Evolutionary conservation across 1,139 yeast genomes (phyloP), one percentile per base, ranked within the genome.

Genomic region (Nakaseomyces nivariensis): DNA sequence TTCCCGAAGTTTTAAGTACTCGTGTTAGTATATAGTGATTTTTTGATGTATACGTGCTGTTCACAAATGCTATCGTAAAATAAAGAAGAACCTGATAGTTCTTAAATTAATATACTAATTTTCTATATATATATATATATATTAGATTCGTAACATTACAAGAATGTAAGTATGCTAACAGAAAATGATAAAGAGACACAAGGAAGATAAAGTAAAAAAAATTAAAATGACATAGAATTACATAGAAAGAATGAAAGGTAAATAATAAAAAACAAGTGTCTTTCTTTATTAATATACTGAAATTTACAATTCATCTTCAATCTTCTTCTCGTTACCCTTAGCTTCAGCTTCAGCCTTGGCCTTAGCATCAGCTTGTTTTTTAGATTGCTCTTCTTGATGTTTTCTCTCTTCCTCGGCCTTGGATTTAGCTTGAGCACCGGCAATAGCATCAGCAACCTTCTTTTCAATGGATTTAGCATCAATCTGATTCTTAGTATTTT

Each of bases 401-500:
- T 37, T 32, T 37, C 26, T 37, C 24, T 43, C 25, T 3, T 42
- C 32, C 26, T 47, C 46, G 45, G 56, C 64, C 17, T 63, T 57
- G 22, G 44, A 11, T 11, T 38, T 44, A 25, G 41, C 22, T 27
- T 44, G 31, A 13, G 37, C 1, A 5, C n/a, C 3, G 38, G 25
- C 46, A n/a, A 42, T 31, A 11, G 46, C 32, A 24, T 47, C 45
- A 45, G 56, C 64, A 29, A 70, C 31, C 17, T 38, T 38, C 5
- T 29, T 72, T 42, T 62, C 70, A 52, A 68, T 62, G 10, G 69
- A 70, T 46, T 64, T 52, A 53, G 76, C 84, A 62, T 83, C 88
- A 52, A 80, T 72, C 53, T 72, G 71, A 64, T 77, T 72, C 42
- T 81, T 70, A 63, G 92, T 88, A 43, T 74, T 67, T 55, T 76